A percentile compares a stretch with the other conserved stretches of the same genome.
These are phyloP conservation scores for Sporisorium scitamineum DNA, from an alignment of 1,284 basidiomycete genomes.

Conservation along the genomic window DNA sequence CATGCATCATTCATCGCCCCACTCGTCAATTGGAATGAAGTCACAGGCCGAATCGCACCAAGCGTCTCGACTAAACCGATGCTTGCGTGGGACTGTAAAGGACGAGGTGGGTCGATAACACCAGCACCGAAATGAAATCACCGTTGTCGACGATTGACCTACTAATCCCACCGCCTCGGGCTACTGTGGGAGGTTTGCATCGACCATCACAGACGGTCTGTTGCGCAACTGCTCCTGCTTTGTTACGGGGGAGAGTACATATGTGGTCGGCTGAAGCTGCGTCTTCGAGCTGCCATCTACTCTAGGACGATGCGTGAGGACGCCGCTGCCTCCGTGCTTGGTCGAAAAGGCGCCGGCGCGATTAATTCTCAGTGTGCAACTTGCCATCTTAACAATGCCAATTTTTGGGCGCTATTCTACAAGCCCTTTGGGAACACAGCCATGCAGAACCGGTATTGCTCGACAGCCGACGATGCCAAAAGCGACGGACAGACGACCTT, in stretches of 20 bases:
- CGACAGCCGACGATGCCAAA: background rate
- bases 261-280: background rate
- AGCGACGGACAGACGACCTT: background rate
- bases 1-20: background rate
- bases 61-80: background rate
- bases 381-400: background rate
- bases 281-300: background rate
- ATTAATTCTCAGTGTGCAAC: background rate
- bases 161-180: background rate
- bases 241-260: background rate
- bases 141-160: background rate
- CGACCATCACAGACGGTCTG: no score
- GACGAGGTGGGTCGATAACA: background rate
- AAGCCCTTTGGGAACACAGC: background rate
- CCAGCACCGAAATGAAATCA: background rate
- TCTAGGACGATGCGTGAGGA: conserved; percentile 5
- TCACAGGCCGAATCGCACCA: background rate
- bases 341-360: background rate
- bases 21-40: background rate
- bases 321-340: background rate
- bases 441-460: background rate
- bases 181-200: background rate
- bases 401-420: background rate
- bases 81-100: background rate
- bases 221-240: background rate